Base-by-base conservation (phyloP, 2,329 filamentous ascomycete genomes). In the Gaeumannomyces tritici region DNA sequence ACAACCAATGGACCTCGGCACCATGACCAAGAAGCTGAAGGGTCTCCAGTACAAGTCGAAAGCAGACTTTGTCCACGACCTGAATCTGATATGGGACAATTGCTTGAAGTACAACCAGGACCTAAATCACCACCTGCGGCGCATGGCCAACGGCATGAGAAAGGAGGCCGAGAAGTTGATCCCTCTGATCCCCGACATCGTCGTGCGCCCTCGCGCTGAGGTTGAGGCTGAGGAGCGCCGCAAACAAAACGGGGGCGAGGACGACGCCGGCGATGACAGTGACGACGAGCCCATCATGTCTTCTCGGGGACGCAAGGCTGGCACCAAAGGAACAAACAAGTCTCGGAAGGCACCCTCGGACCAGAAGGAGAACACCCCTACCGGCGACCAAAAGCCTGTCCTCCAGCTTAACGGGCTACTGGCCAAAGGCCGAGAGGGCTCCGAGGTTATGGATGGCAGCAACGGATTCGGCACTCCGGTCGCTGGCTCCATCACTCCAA, bases 211-310 rank as follows among this genome's bases (percentile, higher is more conserved):
- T 66, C 89, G 95, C 65, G 95, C 93, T 24, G 95, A 98, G 72
- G 92, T 98, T 8, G 95, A 99, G 75, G 90, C 90, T 21, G 90
- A 95, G 68, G 87, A 89, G 74, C 85, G 93, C 62, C 84, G 92
- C 65, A 89, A 95, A 72, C 91, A 96, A 69, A 90, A 93, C 65
- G 92, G 95, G 60, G 89, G 89, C 57, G 89, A 91, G 64, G 86
- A 91, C 66, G 91, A 93, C 68, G 90, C 82, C 54, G 90, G 84
- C 31, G 93, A 97, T 64, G 93, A 97, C 73, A 96, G 92, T 68
- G 93, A 98, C 70, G 93, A 98, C 72, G 93, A 96, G 75, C 95
- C 95, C 11, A 98, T 99, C 71, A 98, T 98, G 90, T 95, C 95
- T 63, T 97, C 93, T 60, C 86, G 95, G 67, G 95, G 95, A 61